Percentiles rank a stretch among this genome's conserved stretches.
These are phyloP conservation scores for Dianthus caryophyllus DNA, from an alignment of 148 eudicot genomes.

Conservation along the genomic window DNA sequence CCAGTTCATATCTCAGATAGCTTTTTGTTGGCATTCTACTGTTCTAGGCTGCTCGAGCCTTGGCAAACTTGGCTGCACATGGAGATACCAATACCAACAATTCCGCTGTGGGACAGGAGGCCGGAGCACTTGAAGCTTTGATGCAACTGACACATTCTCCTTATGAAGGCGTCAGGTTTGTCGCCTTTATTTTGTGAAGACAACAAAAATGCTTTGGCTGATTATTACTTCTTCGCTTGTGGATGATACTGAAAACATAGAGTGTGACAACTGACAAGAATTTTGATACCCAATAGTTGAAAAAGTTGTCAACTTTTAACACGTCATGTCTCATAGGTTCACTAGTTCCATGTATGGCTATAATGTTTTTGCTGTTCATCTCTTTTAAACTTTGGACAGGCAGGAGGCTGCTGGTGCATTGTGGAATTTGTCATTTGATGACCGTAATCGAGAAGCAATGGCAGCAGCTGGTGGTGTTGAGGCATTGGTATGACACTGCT, in stretches of 20 bases:
- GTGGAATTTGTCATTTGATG: conserved; percentile 97
- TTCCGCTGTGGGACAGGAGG: conserved; percentile 93
- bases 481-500: conserved; percentile 66
- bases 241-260: neutral
- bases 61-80: conserved; percentile 97
- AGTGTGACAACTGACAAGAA: neutral
- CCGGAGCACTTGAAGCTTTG: conserved; percentile 96
- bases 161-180: conserved; percentile 94
- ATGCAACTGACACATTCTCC: conserved; percentile 80
- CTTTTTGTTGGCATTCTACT: conserved; percentile 20
- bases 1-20: neutral
- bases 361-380: conserved; percentile 1
- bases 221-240: neutral
- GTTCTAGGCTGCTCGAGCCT: conserved; percentile 98
- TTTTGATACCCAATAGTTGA: neutral
- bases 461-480: conserved; percentile 95
- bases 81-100: conserved; percentile 92
- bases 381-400: conserved; percentile 35
- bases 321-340: neutral
- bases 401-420: conserved; percentile 99
- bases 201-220: conserved; percentile 2
- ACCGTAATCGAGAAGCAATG: conserved; percentile 91
- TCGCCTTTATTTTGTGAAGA: conserved; percentile 13
- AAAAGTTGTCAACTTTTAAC: neutral
- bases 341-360: conserved; percentile 4